Conservation (phyloP, 2,329 filamentous ascomycete species). For the Helotiales sp. region DNA sequence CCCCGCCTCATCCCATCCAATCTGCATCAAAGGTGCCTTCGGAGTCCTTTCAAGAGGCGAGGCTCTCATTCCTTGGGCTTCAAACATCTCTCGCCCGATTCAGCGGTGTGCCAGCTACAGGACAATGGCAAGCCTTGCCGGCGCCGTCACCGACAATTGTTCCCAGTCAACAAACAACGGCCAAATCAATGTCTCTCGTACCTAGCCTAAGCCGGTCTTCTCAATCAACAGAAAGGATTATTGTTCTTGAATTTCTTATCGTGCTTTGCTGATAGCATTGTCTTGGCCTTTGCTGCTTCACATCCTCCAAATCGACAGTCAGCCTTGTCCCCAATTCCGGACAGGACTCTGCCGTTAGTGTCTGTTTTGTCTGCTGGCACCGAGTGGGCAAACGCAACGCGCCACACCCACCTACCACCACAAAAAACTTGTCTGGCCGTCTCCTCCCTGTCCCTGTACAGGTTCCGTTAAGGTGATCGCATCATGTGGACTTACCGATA, state of each 20-base stretch:
- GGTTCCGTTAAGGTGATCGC: background rate
- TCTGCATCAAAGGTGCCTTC: background rate
- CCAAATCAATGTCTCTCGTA: background rate
- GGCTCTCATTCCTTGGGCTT: background rate
- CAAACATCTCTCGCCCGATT: background rate
- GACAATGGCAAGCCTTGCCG: background rate
- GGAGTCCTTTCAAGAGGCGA: background rate
- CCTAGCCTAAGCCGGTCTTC: background rate
- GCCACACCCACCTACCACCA: background rate
- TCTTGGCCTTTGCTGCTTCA: background rate
- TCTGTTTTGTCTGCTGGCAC: background rate
- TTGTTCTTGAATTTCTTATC: background rate
- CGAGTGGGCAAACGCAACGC: background rate
- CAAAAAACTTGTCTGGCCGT: background rate
- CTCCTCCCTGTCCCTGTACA: background rate
- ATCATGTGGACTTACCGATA: conserved; percentile 1
- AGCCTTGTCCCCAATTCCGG: background rate
- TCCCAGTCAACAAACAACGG: background rate
- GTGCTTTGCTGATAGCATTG: background rate
- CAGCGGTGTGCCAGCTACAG: background rate
- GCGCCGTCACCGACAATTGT: background rate
- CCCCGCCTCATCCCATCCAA: background rate
- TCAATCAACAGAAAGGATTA: background rate
- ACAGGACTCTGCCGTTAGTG: too few species aligned
- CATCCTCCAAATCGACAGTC: background rate